Conservation (phyloP, 2,329 filamentous ascomycete genomes). For the Aspergillus eucalypticola region DNA sequence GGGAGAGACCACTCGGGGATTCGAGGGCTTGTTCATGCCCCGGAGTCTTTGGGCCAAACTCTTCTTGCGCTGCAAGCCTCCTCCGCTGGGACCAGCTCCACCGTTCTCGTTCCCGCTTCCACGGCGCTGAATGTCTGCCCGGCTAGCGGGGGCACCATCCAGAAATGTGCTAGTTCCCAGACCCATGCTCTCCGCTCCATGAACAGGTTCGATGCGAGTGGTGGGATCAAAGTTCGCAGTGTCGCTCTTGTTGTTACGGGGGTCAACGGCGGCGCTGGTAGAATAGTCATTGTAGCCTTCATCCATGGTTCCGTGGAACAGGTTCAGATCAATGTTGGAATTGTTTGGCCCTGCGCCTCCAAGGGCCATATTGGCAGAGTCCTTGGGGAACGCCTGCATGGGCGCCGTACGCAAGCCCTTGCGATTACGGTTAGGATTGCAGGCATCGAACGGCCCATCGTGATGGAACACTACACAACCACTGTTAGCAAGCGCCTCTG, state of each 20-base stretch:
- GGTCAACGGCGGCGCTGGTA: slow-evolving; percentile 42
- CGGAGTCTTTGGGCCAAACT: slow-evolving; percentile 90
- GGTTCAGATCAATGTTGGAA: slow-evolving; percentile 75
- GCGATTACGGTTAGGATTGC: slow-evolving; percentile 90
- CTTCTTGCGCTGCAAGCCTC: slow-evolving; percentile 83
- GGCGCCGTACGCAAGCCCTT: slow-evolving; percentile 79
- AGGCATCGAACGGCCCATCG: slow-evolving; percentile 94
- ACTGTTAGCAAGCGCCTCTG: slow-evolving; percentile 7
- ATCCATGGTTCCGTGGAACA: slow-evolving; percentile 82
- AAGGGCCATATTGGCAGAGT: slow-evolving; percentile 87
- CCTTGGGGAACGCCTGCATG: slow-evolving; percentile 94
- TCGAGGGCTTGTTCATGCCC: slow-evolving; percentile 69
- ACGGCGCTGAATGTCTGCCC: slow-evolving; percentile 72
- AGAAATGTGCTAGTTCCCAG: slow-evolving; percentile 94
- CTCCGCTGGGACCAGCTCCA: slow-evolving; percentile 33
- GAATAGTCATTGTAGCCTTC: slow-evolving; percentile 85
- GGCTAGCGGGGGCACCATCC: slow-evolving; percentile 86
- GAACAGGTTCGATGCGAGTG: slow-evolving; percentile 68
- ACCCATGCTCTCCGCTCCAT: slow-evolving; percentile 80
- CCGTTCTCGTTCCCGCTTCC: slow-evolving; percentile 66
- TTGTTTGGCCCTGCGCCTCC: slow-evolving; percentile 86
- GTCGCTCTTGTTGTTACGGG: slow-evolving; percentile 33
- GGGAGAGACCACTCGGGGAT: slow-evolving; percentile 60
- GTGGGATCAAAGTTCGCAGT: slow-evolving; percentile 64
- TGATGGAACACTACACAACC: slow-evolving; percentile 81